Base-by-base conservation (phyloP, 164 flowering plant species). In the Nymphaea colorata region DNA sequence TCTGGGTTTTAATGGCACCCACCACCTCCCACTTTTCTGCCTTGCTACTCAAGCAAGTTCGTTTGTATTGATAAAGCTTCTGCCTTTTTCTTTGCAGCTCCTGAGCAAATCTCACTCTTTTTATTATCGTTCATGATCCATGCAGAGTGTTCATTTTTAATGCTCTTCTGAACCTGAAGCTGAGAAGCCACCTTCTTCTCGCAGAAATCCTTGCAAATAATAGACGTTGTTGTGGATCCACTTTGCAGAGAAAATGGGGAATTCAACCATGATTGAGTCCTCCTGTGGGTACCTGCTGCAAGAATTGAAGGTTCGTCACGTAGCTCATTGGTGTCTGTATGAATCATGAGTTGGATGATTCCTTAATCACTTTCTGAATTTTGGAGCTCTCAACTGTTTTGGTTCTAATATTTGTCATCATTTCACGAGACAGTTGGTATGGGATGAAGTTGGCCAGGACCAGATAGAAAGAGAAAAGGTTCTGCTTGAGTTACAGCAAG, bases 371-470 rank as follows among this genome's bases (percentile, higher is more conserved):
- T 64, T 11, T 42, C 4, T 4, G 47, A 51, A 41, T 64, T 47
- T 7, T 41, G 63, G 43, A 41, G 11, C 43, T 45, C 11, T 6
- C 15, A 4, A 44, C 4, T 18, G 3, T 12, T 64, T 16, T 51
- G 55, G 4, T 64, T 11, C 64, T 67, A 41, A 4, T 4, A 42
- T 16, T 43, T 25, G 42, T 4, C 16, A 17, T 65, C 4, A 17
- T 17, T 61, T 3, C 16, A 63, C 60, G 64, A 60, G 70, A 55
- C 83, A 91, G 99, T 78, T 87, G 70, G 89, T 94, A 45, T 94
- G 99, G 97, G 91, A 88, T 76, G 99, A 94, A 78, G 89, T 94
- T 17, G 99, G 99, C 55, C 92, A 89, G 75, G 84, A 84, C 70
- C 78, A 86, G 72, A 70, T 76, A 66, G 92, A 83, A 70, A 82